Evolutionary conservation across 2,329 filamentous ascomycete genomes (phyloP).

Genomic region (Pseudogymnoascus sp.): DNA sequence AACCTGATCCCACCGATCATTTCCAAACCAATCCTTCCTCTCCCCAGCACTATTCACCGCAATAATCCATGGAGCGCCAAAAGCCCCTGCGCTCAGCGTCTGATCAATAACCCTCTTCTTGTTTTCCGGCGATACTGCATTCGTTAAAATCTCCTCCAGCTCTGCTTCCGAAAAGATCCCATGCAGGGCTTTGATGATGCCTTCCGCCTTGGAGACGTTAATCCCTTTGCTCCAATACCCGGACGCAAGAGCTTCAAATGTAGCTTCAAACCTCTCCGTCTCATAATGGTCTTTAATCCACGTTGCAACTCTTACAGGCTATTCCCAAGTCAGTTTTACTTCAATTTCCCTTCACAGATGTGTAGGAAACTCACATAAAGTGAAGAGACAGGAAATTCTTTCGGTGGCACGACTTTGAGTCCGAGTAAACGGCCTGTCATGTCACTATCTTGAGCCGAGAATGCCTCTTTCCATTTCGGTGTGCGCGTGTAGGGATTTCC

Average conservation of each 20-base stretch:
- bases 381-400: constrained; percentile 15
- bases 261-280: constrained; percentile 13
- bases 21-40: constrained; percentile 19
- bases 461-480: constrained; percentile 16
- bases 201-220: constrained; percentile 15
- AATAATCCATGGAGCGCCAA: constrained; percentile 20
- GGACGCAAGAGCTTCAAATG: constrained; percentile 15
- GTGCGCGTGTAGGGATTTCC: constrained; percentile 17
- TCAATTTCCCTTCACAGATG: neutral
- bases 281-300: constrained; percentile 16
- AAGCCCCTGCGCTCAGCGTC: constrained; percentile 12
- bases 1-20: constrained; percentile 21
- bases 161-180: constrained; percentile 12
- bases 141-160: constrained; percentile 15
- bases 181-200: constrained; percentile 15
- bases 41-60: constrained; percentile 13
- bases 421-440: constrained; percentile 15
- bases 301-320: constrained; percentile 17
- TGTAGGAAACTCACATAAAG: neutral
- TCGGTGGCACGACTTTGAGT: constrained; percentile 15
- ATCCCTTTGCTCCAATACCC: constrained; percentile 17
- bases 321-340: neutral
- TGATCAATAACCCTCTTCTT: constrained; percentile 16
- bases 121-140: constrained; percentile 16
- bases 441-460: constrained; percentile 15